phyloP scores from a whole-genome alignment of 2,329 filamentous ascomycete species.

The Aspergillus puulaauensis region DNA sequence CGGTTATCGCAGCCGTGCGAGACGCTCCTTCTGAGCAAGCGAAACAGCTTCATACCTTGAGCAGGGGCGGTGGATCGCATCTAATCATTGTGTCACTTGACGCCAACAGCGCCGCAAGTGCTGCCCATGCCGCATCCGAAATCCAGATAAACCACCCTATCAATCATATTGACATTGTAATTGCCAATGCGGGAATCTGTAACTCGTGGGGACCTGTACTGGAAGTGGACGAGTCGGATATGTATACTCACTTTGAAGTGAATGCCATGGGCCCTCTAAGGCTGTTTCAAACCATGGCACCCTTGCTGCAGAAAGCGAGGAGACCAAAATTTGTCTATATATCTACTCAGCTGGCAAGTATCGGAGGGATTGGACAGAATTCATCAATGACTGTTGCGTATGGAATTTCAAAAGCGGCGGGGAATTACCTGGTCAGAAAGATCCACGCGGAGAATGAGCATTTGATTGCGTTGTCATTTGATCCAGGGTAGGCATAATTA shows the following conservation, averaged over 20 bases:
- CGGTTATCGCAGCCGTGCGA: conserved; percentile 13
- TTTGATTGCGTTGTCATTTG: conserved; percentile 25
- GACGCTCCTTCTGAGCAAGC: background rate
- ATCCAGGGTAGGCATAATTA: conserved; percentile 30
- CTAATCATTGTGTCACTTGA: conserved; percentile 4
- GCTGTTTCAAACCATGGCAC: conserved; percentile 36
- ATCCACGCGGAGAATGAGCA: conserved; percentile 23
- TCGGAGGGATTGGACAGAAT: conserved; percentile 27
- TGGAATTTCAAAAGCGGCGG: conserved; percentile 24
- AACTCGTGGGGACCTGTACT: conserved; percentile 31
- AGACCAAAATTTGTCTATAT: conserved; percentile 36
- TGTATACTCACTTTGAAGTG: conserved; percentile 40
- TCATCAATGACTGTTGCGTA: conserved; percentile 19
- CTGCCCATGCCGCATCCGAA: background rate
- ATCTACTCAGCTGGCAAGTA: conserved; percentile 37
- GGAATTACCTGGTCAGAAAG: conserved; percentile 21
- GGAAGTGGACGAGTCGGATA: conserved; percentile 35
- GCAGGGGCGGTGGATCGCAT: background rate
- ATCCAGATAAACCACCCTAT: conserved; percentile 10
- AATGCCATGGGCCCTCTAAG: conserved; percentile 39
- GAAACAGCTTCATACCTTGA: background rate
- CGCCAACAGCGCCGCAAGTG: background rate
- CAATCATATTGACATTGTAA: conserved; percentile 11
- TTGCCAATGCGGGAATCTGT: conserved; percentile 50
- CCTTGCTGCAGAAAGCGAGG: conserved; percentile 29